phyloP scores from a whole-genome alignment of 306 rosid species.

The Prunus mume region DNA sequence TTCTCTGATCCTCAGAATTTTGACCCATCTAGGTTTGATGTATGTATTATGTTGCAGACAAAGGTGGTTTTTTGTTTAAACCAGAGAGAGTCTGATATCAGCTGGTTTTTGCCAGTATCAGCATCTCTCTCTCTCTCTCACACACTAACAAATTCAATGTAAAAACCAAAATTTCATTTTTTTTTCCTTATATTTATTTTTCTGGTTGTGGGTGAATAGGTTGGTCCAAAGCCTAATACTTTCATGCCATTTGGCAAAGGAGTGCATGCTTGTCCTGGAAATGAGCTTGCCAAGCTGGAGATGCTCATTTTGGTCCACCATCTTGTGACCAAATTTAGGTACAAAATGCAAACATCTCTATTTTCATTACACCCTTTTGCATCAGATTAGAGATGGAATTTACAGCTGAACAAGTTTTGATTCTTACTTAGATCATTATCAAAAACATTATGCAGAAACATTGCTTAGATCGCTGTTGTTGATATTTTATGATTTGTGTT shows the following conservation, averaged over 20 bases:
- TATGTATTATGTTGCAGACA: slow-evolving; percentile 15
- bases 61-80: too few relatives aligned
- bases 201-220: slow-evolving; percentile 31
- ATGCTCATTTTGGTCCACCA: slow-evolving; percentile 70
- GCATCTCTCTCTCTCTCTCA: not conserved
- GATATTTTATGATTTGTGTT: slow-evolving; percentile 9
- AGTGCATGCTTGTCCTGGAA: slow-evolving; percentile 86
- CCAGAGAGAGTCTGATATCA: not conserved
- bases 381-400: too few relatives aligned
- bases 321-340: slow-evolving; percentile 72
- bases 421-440: too few relatives aligned
- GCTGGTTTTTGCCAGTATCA: not conserved
- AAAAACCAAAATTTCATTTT: not conserved
- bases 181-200: not conserved
- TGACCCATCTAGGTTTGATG: slow-evolving; percentile 94
- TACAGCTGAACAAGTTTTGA: too few relatives aligned
- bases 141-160: not conserved
- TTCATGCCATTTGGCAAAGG: slow-evolving; percentile 95
- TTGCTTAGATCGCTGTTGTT: not conserved
- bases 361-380: too few relatives aligned
- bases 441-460: not conserved
- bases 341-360: not conserved
- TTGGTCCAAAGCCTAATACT: slow-evolving; percentile 66
- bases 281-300: slow-evolving; percentile 84
- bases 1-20: slow-evolving; percentile 69